Percentiles rank a stretch among this genome's conserved stretches.
These are phyloP conservation scores for Suaeda aralocaspica DNA, from an alignment of 148 eudicot species.

Conservation along the genomic window DNA sequence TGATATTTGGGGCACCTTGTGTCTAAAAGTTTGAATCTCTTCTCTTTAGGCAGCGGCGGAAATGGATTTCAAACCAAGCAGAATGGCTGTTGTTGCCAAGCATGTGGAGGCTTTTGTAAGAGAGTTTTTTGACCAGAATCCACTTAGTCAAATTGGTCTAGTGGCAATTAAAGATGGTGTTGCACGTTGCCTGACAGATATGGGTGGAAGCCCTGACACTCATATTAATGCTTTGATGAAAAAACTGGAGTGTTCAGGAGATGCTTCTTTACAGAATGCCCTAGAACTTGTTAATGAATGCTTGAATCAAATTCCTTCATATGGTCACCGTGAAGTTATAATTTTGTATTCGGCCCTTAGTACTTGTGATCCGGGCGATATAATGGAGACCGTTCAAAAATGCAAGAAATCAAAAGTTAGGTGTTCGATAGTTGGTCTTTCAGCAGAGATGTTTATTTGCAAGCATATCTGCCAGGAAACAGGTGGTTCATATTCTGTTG, in stretches of 20 bases:
- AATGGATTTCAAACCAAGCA: slow-evolving; percentile 83
- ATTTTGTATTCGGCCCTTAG: slow-evolving; percentile 80
- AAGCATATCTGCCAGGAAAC: slow-evolving; percentile 88
- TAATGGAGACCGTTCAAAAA: slow-evolving; percentile 78
- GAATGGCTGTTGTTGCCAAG: slow-evolving; percentile 81
- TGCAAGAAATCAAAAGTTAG: slow-evolving; percentile 92
- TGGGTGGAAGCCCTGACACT: slow-evolving; percentile 97
- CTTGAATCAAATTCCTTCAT: slow-evolving; percentile 74
- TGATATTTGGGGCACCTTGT: too few species aligned
- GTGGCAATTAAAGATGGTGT: slow-evolving; percentile 77
- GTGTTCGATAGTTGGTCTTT: slow-evolving; percentile 82
- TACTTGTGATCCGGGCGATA: slow-evolving; percentile 97
- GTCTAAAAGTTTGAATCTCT: not conserved
- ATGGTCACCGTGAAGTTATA: slow-evolving; percentile 92
- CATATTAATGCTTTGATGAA: slow-evolving; percentile 86
- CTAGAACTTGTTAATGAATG: slow-evolving; percentile 74
- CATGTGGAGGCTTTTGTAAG: slow-evolving; percentile 81
- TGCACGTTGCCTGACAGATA: slow-evolving; percentile 76
- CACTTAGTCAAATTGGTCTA: slow-evolving; percentile 85
- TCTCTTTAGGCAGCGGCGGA: slow-evolving; percentile 72
- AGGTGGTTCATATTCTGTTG: slow-evolving; percentile 78
- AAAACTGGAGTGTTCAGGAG: slow-evolving; percentile 91
- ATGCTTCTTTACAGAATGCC: slow-evolving; percentile 87
- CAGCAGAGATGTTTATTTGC: slow-evolving; percentile 92
- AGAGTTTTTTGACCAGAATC: slow-evolving; percentile 96